Evolutionary conservation across 768 basidiomycete genomes (phyloP), one percentile per base, ranked within the genome.

Genomic region (Crepidotus variabilis): DNA sequence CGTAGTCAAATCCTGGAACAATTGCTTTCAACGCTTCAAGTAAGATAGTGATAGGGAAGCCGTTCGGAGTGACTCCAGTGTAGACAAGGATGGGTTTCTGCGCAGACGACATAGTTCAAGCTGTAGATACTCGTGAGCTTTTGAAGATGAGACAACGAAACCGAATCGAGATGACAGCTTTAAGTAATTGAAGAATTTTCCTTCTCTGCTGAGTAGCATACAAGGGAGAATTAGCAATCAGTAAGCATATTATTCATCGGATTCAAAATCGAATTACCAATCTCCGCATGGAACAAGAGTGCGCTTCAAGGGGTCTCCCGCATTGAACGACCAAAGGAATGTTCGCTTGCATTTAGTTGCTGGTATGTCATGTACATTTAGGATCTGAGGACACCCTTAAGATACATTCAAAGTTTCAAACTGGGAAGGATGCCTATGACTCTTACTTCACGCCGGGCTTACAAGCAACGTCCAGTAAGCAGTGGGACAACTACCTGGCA

Each of bases 371-470:
- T 28, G 28, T 28, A 8, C 4, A 8, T 28, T 3, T 28, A 8
- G 28, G 8, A 28, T 28, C 28, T 50, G 49, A 35, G 39, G 59
- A 54, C n/a, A 68, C 61, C 52, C 59, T 67, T 16, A 73, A 71
- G 4, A 70, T 72, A 60, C 70, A 78, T 61, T 79, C 75, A 60
- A 78, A 81, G 32, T 80, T 76, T 43, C 81, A 39, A 80, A 76
- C 45, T 47, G n/a, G n/a, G n/a, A n/a, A 78, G 82, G 61, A 91
- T 91, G 20, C 90, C 90, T 62, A 90, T 72, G 63, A 90, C 7
- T 90, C 75, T 71, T 89, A 90, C 54, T 90, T 79, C 90, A 92
- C 92, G 65, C 92, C 90, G 63, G 92, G 71, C 90, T 92, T 50
- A 22, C 35, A 0, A 52, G 47, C 18, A 49, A 18, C 1, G 8